Evolutionary conservation across 1,284 basidiomycete species (phyloP), one percentile per base, ranked within the genome.

Genomic region (Apiotrichum siamense): DNA sequence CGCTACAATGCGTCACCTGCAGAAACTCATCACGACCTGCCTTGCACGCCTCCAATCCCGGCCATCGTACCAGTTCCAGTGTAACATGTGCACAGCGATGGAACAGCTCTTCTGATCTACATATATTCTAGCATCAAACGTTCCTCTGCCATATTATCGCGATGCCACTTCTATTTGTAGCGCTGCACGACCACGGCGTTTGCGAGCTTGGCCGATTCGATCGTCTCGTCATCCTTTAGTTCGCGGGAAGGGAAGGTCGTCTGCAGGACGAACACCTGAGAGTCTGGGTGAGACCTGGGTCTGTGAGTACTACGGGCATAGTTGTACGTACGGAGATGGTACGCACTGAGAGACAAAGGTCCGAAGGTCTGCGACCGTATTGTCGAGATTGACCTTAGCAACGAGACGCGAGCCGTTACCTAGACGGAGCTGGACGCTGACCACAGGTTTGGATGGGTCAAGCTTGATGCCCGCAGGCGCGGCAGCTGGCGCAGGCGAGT

Each of bases 321-420:
- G n/a, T n/a, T n/a, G n/a, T n/a, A n/a, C n/a, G n/a, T n/a, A n/a
- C n/a, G n/a, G 17, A 23, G 4, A n/a, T 15, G 18, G 3, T 17
- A 85, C 89, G 59, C 69, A 96, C 88, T 87, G 86, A 59, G 91
- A 85, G 76, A 97, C 90, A 69, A 90, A 90, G 61, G 79, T 82
- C 47, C 91, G 78, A 44, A 97, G 79, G 64, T 97, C 91, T 10
- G 80, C 80, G 9, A 98, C 83, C 0, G 89, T 97, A 67, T 97
- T 91, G 11, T 83, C 85, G 50, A 92, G 77, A 73, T 98, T 98
- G 85, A 97, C 88, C 47, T 87, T 78, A 41, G 81, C 85, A 3
- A 91, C 86, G 70, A 94, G 81, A 59, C 91, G 80, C n/a, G 88
- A 87, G 12, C 96, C 96, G 73, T 97, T 92, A 11, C 86, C 87